These are phyloP conservation scores for Candida corydali DNA, from an alignment of 805 yeast species.

Conservation along the genomic window DNA sequence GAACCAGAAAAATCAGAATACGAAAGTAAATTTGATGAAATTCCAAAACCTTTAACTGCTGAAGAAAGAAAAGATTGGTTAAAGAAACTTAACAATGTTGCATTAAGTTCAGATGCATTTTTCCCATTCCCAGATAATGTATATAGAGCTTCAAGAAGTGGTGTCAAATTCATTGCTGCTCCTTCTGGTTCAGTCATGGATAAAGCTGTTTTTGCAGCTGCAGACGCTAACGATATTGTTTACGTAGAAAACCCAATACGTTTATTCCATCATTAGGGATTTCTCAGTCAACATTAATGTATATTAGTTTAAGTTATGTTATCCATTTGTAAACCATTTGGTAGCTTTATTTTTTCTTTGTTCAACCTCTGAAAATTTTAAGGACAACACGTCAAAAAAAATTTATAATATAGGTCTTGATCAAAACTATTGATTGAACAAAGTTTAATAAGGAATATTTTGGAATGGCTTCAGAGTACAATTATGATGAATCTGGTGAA, in stretches of 20 bases:
- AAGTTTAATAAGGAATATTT: too few species aligned
- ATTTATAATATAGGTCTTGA: not conserved
- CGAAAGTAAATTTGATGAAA: constrained; percentile 77
- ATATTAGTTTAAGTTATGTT: not conserved
- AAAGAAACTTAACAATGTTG: constrained; percentile 73
- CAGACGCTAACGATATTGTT: constrained; percentile 84
- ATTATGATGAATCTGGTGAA: constrained; percentile 84
- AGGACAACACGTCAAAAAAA: constrained; percentile 6
- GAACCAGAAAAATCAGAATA: constrained; percentile 94
- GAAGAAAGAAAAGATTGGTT: constrained; percentile 90
- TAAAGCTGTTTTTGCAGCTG: constrained; percentile 92
- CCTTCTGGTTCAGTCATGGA: constrained; percentile 98
- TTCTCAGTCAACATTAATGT: not conserved
- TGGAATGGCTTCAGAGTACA: constrained; percentile 49
- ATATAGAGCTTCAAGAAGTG: constrained; percentile 94
- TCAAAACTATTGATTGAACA: too few species aligned
- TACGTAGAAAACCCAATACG: constrained; percentile 97
- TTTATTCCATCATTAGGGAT: constrained; percentile 87
- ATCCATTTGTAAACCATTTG: too few species aligned
- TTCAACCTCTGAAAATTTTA: constrained; percentile 1
- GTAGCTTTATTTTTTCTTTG: not conserved
- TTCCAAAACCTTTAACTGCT: constrained; percentile 79
- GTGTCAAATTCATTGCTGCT: constrained; percentile 94
- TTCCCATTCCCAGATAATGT: constrained; percentile 99
- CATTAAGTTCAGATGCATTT: constrained; percentile 95